Base-by-base conservation (phyloP, 2,329 filamentous ascomycete genomes). In the Aureobasidium zeae region DNA sequence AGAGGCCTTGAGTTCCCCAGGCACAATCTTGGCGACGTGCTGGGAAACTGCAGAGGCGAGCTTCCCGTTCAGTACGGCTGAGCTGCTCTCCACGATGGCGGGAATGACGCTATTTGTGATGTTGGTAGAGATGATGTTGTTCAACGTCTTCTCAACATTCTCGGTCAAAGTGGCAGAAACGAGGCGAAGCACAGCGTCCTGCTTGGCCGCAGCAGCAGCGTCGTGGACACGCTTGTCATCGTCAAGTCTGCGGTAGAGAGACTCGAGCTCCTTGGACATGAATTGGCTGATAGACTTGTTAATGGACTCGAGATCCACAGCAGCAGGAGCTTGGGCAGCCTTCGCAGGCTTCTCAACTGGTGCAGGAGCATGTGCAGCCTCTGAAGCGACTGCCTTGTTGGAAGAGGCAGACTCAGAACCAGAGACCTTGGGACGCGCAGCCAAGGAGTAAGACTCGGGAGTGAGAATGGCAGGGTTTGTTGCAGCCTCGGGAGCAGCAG, bases 51-150 rank as follows among this genome's bases (percentile, higher is more conserved):
- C 77, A 50, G 76, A 72, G 45, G 77, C 73, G 17, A 96, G 70
- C 57, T 85, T 79, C 49, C 83, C 80, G 44, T 81, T 75, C 20
- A 94, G 71, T 4, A 81, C 74, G 49, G 77, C 75, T 32, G 76
- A 72, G 11, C 84, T 78, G 30, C 80, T 71, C 39, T 79, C 73
- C 29, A 79, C 74, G 45, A 96, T 68, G 22, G 79, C 71, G 9
- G 91, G 89, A 41, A 94, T 69, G 32, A 95, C 77, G 11, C 79
- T 73, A 44, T 79, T 73, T 49, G 85, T 76, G 51, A 94, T 85
- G 60, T 83, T 83, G 35, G 79, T 73, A 34, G 77, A 76, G 38
- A 94, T 80, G 52, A 94, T 84, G 48, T 78, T 79, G 48, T 79
- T 72, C 26, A 95, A 72, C 16, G 85, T 84, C 55, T 83, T 80